Base-by-base conservation (phyloP, 208 protist genomes). In the Leishmania mexicana region DNA sequence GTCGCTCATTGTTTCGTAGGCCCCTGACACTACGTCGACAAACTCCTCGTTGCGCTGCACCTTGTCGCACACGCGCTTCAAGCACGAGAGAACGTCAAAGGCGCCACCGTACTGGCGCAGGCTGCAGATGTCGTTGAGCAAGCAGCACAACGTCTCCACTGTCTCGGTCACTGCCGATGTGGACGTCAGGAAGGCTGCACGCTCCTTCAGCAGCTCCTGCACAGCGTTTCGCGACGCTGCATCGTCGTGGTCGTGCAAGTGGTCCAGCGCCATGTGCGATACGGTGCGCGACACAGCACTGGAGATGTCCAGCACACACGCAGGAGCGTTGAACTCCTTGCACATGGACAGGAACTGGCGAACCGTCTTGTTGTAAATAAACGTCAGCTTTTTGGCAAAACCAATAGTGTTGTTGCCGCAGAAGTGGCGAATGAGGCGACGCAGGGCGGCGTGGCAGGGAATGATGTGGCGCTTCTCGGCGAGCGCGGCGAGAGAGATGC, bases 51-150 rank as follows among this genome's bases (percentile, higher is more conserved):
- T 79, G 60, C 75, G 72, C 53, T 92, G 64, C 58, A 89, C 78
- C 76, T 88, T 87, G 58, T 93, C 86, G 71, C 83, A 88, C n/a
- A 96, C 76, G n/a, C 83, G 82, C 76, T 93, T 92, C 31, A 96
- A 83, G 64, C 88, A 93, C 49, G 81, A 79, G 67, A 96, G 64
- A 6, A 90, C 85, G 75, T 83, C 70, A 87, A 93, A 93, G 62
- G 88, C 81, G 28, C 85, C 57, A 42, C 85, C 74, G 88, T 90
- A 94, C 82, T 85, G 85, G 42, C 87, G 84, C 79, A 89, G 81
- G 35, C 76, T 76, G 53, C 84, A 87, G 68, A 94, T 84, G 42
- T 87, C 72, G 73, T 85, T 79, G 51, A 95, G 72, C 21, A 96
- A 65, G 42, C 83, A 76, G 83, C 91, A 94, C 75, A 96, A 85